Evolutionary conservation across 139 green algal species (phyloP).

Genomic region (Chlorella sp.): DNA sequence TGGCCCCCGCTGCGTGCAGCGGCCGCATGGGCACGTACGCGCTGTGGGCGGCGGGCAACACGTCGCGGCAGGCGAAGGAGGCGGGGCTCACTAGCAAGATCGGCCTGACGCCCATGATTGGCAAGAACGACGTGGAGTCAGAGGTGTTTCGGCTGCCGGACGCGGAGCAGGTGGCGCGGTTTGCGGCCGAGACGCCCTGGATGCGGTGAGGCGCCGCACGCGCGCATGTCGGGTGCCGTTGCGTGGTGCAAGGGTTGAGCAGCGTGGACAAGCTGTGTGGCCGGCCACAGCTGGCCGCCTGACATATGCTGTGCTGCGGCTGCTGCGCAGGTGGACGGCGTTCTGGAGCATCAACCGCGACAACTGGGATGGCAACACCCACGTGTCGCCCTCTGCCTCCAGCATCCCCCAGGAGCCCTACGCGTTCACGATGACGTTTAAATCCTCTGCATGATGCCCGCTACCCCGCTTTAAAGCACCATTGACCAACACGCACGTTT

Average conservation of each 20-base stretch:
- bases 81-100: background rate
- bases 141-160: constrained; percentile 6
- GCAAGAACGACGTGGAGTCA: constrained; percentile 9
- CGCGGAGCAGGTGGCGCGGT: background rate
- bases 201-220: background rate
- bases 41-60: background rate
- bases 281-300: background rate
- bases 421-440: constrained; percentile 12
- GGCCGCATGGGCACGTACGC: constrained; percentile 20
- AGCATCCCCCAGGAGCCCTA: background rate
- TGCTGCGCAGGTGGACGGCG: constrained; percentile 12
- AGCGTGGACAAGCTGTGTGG: no score
- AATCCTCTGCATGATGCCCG: no score
- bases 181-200: background rate
- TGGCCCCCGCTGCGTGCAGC: no score
- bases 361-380: background rate
- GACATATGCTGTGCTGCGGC: background rate
- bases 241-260: background rate
- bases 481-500: no score
- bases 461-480: no score
- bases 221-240: background rate
- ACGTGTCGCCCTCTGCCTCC: background rate
- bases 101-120: constrained; percentile 13
- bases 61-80: background rate
- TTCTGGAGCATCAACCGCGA: constrained; percentile 11